A percentile compares a stretch with the other conserved stretches of the same genome.
Conservation (phyloP, 495 filamentous ascomycete genomes). For the Ramalina peruviana region DNA sequence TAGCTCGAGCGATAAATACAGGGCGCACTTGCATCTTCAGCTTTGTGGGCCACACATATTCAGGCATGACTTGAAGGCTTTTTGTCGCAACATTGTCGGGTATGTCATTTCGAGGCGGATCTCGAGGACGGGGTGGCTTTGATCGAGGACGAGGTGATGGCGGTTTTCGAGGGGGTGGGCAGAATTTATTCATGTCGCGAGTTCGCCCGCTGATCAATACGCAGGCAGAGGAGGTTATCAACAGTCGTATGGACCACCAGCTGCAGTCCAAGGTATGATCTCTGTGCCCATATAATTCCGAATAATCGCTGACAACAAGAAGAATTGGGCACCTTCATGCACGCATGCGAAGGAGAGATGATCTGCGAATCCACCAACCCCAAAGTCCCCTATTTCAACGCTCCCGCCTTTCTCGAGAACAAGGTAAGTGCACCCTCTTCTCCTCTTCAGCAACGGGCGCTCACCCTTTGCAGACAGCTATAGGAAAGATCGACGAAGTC, state of each 20-base stretch:
- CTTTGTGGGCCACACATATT: neutral
- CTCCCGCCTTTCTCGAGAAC: slow-evolving; percentile 95
- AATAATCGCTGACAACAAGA: slow-evolving; percentile 16
- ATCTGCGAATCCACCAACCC: slow-evolving; percentile 85
- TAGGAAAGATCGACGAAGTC: slow-evolving; percentile 49
- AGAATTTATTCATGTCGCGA: neutral
- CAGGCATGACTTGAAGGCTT: neutral
- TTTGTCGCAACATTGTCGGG: neutral
- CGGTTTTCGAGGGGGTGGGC: slow-evolving; percentile 25
- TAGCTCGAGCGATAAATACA: neutral
- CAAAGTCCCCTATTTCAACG: slow-evolving; percentile 98
- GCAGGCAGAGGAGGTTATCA: slow-evolving; percentile 50
- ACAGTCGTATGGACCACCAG: slow-evolving; percentile 51
- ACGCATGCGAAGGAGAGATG: slow-evolving; percentile 92
- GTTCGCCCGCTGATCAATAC: neutral
- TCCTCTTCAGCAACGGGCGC: neutral
- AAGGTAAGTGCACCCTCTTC: slow-evolving; percentile 42
- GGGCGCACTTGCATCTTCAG: no score
- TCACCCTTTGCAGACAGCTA: slow-evolving; percentile 30
- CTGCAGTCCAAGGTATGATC: slow-evolving; percentile 45
- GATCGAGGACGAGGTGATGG: slow-evolving; percentile 39
- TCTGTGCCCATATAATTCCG: neutral
- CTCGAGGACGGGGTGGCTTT: slow-evolving; percentile 26
- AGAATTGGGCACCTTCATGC: slow-evolving; percentile 90
- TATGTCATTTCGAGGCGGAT: slow-evolving; percentile 40